Percentiles rank a stretch among this genome's conserved stretches.
Conservation (phyloP, 208 protist species). For the Herpetomonas muscarum region DNA sequence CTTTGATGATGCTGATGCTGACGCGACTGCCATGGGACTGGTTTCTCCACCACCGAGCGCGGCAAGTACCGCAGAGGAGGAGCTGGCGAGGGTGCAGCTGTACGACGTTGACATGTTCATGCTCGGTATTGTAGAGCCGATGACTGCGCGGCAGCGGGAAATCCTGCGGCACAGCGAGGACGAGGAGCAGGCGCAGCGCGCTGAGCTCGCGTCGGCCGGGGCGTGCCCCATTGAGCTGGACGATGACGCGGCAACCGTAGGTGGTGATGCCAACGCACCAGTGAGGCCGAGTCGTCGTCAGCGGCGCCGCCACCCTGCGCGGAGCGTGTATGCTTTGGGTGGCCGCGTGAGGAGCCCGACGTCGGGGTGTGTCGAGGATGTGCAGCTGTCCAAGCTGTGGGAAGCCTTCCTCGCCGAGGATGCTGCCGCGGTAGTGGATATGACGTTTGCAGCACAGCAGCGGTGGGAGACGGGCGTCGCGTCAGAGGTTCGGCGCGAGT, state of each 20-base stretch:
- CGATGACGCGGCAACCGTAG: too few species aligned
- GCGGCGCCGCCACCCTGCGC: too few species aligned
- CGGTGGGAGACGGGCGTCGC: conserved; percentile 14
- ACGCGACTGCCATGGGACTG: too few species aligned
- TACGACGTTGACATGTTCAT: conserved; percentile 31
- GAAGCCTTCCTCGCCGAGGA: conserved; percentile 33
- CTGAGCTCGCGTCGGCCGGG: too few species aligned
- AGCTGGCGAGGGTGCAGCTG: conserved; percentile 6
- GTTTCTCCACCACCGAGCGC: background rate
- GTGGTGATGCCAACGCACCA: too few species aligned
- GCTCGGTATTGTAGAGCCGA: conserved; percentile 4
- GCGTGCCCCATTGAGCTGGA: too few species aligned
- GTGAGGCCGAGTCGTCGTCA: too few species aligned
- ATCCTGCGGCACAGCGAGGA: background rate
- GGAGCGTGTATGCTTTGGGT: conserved; percentile 1
- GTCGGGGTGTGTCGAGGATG: conserved; percentile 54
- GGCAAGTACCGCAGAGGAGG: background rate
- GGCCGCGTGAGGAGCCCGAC: conserved; percentile 17
- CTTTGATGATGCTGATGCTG: too few species aligned
- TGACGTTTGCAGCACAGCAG: conserved; percentile 25
- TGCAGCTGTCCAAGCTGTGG: conserved; percentile 71
- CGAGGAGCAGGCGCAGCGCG: too few species aligned
- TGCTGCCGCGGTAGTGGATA: conserved; percentile 35
- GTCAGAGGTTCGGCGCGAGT: conserved; percentile 34
- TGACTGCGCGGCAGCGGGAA: background rate